A percentile compares a stretch with the other conserved stretches of the same genome.
Evolutionary conservation across 768 basidiomycete species (phyloP).

Genomic region (Tricholoma matsutake): DNA sequence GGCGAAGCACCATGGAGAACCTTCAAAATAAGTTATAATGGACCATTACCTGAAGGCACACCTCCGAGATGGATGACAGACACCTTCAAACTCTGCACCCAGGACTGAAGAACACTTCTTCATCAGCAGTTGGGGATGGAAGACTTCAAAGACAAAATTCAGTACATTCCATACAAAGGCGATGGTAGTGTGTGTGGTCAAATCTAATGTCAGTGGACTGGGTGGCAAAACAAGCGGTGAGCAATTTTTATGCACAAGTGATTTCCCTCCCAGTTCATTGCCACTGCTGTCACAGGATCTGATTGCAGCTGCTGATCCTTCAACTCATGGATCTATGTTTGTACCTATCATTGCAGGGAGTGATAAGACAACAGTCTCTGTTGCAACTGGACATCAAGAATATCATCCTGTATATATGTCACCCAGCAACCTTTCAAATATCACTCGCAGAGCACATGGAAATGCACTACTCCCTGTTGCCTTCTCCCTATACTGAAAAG

Average conservation of each 20-base stretch:
- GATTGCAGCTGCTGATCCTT: slow-evolving; percentile 6
- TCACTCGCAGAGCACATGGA: slow-evolving; percentile 25
- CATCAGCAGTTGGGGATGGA: neutral
- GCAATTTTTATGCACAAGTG: neutral
- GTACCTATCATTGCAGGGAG: slow-evolving; percentile 32
- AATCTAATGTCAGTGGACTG: neutral
- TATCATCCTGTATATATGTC: slow-evolving; percentile 35
- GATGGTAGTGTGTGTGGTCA: neutral
- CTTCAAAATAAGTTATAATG: neutral
- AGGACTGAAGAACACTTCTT: neutral
- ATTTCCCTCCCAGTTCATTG: neutral
- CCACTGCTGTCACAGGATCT: neutral
- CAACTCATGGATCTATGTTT: slow-evolving; percentile 28
- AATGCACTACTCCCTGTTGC: slow-evolving; percentile 26
- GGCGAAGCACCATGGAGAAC: neutral
- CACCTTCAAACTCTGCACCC: neutral
- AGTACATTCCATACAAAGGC: neutral
- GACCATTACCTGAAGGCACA: neutral
- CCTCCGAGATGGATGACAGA: neutral
- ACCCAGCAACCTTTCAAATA: slow-evolving; percentile 26
- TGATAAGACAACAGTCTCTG: slow-evolving; percentile 42
- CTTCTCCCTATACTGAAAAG: slow-evolving; percentile 36
- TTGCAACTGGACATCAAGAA: slow-evolving; percentile 36
- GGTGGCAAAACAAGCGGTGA: neutral
- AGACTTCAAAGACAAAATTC: neutral